Evolutionary conservation across 2,329 filamentous ascomycete genomes (phyloP).

Genomic region (Ophiostoma sp.): DNA sequence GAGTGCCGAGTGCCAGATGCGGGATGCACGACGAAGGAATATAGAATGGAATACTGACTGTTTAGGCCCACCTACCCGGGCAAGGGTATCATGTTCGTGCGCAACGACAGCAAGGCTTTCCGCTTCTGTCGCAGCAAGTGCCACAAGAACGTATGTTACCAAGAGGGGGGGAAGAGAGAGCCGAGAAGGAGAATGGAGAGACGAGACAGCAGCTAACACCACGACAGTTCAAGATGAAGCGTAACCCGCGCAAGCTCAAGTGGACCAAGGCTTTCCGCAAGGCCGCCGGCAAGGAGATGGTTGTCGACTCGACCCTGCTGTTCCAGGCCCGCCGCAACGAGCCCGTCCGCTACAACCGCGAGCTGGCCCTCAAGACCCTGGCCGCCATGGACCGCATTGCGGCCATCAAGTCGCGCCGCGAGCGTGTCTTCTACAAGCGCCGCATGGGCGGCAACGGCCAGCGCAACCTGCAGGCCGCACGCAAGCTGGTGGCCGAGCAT

Average conservation of each 20-base stretch:
- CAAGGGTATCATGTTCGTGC: slow-evolving; percentile 52
- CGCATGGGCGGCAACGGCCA: slow-evolving; percentile 88
- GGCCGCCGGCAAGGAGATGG: slow-evolving; percentile 78
- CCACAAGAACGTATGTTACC: slow-evolving; percentile 49
- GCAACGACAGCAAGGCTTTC: slow-evolving; percentile 50
- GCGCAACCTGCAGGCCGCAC: slow-evolving; percentile 69
- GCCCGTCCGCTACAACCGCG: slow-evolving; percentile 91
- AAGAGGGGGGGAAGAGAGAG: neutral
- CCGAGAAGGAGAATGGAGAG: neutral
- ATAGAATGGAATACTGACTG: slow-evolving; percentile 17
- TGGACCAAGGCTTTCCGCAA: slow-evolving; percentile 95
- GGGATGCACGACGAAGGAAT: slow-evolving; percentile 39
- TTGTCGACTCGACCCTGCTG: slow-evolving; percentile 87
- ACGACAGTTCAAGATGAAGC: slow-evolving; percentile 85
- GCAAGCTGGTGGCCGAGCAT: slow-evolving; percentile 86
- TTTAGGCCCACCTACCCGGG: slow-evolving; percentile 46
- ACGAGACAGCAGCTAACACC: neutral
- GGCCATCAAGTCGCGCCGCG: slow-evolving; percentile 77
- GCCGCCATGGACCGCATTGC: slow-evolving; percentile 85
- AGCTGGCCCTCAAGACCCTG: slow-evolving; percentile 79
- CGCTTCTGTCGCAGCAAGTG: slow-evolving; percentile 58
- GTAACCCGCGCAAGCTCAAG: slow-evolving; percentile 91
- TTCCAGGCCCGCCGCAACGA: slow-evolving; percentile 92
- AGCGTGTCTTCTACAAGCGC: slow-evolving; percentile 89
- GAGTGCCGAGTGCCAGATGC: slow-evolving; percentile 41